phyloP scores from a whole-genome alignment of 768 basidiomycete species.

The Gymnopilus dilepis region DNA sequence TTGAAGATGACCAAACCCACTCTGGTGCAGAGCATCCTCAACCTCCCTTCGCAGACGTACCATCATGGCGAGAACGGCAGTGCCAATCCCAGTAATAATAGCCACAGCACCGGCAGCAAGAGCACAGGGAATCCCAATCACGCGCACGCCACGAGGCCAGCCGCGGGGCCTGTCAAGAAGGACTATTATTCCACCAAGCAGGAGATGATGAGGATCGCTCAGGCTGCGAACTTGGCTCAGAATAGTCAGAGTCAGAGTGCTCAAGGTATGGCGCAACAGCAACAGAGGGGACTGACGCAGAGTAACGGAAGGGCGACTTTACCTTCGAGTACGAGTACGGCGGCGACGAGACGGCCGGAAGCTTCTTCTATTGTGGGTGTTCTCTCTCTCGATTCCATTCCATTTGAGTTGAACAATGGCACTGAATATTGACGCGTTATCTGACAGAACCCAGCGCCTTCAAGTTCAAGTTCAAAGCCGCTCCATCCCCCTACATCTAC shows the following conservation, averaged over 20 bases:
- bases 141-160: conserved; percentile 1
- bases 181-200: conserved; percentile 57
- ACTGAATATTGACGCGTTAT: too few species aligned
- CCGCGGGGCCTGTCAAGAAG: conserved; percentile 31
- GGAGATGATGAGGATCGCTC: conserved; percentile 53
- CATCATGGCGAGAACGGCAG: background rate
- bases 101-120: conserved; percentile 32
- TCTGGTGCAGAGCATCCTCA: conserved; percentile 58
- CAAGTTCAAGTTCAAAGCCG: too few species aligned
- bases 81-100: background rate
- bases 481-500: too few species aligned
- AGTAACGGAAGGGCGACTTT: conserved; percentile 12
- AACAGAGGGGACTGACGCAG: background rate
- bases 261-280: conserved; percentile 13
- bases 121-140: background rate
- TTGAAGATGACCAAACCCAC: conserved; percentile 39
- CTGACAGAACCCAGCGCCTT: too few species aligned
- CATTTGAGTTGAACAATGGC: background rate
- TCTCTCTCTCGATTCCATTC: background rate
- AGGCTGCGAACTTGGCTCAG: too few species aligned
- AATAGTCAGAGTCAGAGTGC: too few species aligned
- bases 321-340: background rate
- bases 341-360: conserved; percentile 18
- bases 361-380: conserved; percentile 3
- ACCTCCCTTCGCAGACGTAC: conserved; percentile 70